phyloP scores from a whole-genome alignment of 2,329 filamentous ascomycete species.

The Colletotrichum eleusines region DNA sequence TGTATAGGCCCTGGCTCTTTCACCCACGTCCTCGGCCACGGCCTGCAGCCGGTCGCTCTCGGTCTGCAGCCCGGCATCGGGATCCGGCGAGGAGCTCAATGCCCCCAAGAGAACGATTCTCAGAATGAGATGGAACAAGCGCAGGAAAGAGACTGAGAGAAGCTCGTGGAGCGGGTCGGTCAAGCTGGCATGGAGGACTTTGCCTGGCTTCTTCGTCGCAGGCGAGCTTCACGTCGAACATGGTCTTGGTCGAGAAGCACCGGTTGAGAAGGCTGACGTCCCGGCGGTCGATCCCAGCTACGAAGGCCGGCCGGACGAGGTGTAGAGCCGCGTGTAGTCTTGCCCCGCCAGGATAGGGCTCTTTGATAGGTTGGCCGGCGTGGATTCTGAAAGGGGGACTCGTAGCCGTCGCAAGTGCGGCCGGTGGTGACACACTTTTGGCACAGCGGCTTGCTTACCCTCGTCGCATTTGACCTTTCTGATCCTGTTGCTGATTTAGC shows the following conservation, averaged over 20 bases:
- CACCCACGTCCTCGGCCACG: conserved; percentile 47
- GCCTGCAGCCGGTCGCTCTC: conserved; percentile 50
- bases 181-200: too few relatives aligned
- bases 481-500: conserved; percentile 48
- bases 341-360: background rate
- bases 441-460: conserved; percentile 52
- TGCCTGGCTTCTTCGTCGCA: too few relatives aligned
- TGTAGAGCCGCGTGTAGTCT: conserved; percentile 43
- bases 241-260: too few relatives aligned
- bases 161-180: conserved; percentile 46
- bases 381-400: conserved; percentile 53
- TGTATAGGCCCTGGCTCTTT: conserved; percentile 50
- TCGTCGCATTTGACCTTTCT: conserved; percentile 56
- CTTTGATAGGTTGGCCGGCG: conserved; percentile 40
- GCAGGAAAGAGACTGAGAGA: conserved; percentile 52
- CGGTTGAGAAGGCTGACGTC: too few relatives aligned
- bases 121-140: conserved; percentile 51
- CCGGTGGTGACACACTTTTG: conserved; percentile 54
- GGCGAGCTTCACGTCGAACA: too few relatives aligned
- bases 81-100: conserved; percentile 48
- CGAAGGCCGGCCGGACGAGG: conserved; percentile 49
- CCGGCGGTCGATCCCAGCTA: too few relatives aligned
- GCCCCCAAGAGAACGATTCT: conserved; percentile 51
- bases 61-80: conserved; percentile 46
- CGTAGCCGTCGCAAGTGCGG: conserved; percentile 58